Evolutionary conservation across 108 stramenopile species (phyloP).

Genomic region (Seminavis robusta): DNA sequence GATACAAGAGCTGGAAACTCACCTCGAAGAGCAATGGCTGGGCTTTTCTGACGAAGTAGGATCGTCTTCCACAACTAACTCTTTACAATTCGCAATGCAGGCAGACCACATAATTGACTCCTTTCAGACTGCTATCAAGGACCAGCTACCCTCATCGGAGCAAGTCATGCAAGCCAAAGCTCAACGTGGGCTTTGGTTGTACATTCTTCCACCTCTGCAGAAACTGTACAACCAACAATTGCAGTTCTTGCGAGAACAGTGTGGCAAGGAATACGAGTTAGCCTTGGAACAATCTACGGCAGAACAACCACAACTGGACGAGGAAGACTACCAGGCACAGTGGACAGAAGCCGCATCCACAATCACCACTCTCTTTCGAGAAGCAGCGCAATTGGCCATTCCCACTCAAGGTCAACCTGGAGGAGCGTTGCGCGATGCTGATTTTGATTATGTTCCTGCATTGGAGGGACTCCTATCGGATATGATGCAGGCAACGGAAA

Average conservation of each 20-base stretch:
- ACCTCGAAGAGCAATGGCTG: no score
- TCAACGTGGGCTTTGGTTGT: no score
- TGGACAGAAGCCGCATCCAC: constrained; percentile 33
- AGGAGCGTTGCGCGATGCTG: constrained; percentile 17
- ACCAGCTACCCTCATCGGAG: no score
- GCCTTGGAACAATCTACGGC: no score
- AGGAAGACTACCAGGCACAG: constrained; percentile 13
- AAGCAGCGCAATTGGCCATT: constrained; percentile 54
- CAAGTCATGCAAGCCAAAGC: no score
- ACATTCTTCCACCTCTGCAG: no score
- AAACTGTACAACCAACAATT: constrained; percentile 3
- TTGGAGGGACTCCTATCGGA: constrained; percentile 66
- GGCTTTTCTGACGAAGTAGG: no score
- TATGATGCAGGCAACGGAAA: constrained; percentile 60
- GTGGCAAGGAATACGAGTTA: constrained; percentile 11
- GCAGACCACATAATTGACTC: no score
- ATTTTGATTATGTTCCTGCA: constrained; percentile 37
- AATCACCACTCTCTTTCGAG: constrained; percentile 52
- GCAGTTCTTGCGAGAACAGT: constrained; percentile 9
- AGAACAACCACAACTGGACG: neutral
- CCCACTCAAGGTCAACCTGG: constrained; percentile 34
- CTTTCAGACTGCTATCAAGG: no score
- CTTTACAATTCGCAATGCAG: no score
- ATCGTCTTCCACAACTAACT: no score
- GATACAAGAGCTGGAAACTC: no score